A percentile compares a stretch with the other conserved stretches of the same genome.
Evolutionary conservation across 805 yeast genomes (phyloP).

Genomic region (Peterozyma xylosa): DNA sequence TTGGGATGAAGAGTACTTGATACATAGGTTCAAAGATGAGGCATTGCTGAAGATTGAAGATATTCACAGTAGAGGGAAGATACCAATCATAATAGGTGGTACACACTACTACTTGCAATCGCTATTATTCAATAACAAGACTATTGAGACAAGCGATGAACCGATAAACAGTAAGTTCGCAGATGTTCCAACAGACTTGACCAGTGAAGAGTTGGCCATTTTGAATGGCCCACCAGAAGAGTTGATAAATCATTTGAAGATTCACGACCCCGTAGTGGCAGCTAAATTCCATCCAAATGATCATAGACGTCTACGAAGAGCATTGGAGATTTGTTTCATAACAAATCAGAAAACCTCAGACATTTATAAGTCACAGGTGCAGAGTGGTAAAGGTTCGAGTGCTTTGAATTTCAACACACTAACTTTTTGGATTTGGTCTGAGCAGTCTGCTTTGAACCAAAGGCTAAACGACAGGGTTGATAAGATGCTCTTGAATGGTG

Average conservation of each 20-base stretch:
- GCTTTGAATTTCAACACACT: slow-evolving; percentile 53
- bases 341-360: slow-evolving; percentile 68
- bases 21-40: slow-evolving; percentile 71
- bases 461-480: slow-evolving; percentile 80
- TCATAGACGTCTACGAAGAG: slow-evolving; percentile 66
- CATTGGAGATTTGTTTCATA: slow-evolving; percentile 67
- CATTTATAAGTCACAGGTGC: slow-evolving; percentile 54
- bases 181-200: slow-evolving; percentile 9
- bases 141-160: slow-evolving; percentile 31
- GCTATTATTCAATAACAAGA: slow-evolving; percentile 62
- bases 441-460: slow-evolving; percentile 43
- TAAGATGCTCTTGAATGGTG: slow-evolving; percentile 69
- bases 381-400: slow-evolving; percentile 32
- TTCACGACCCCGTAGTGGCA: slow-evolving; percentile 65
- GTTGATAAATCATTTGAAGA: slow-evolving; percentile 38
- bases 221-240: slow-evolving; percentile 42
- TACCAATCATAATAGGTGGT: slow-evolving; percentile 91
- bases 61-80: slow-evolving; percentile 57
- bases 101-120: slow-evolving; percentile 90
- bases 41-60: slow-evolving; percentile 57
- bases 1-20: slow-evolving; percentile 77
- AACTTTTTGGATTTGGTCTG: slow-evolving; percentile 78
- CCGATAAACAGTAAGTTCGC: slow-evolving; percentile 1
- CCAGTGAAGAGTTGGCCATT: slow-evolving; percentile 25
- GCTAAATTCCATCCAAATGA: slow-evolving; percentile 91